Evolutionary conservation across 768 basidiomycete genomes (phyloP).

Genomic region (Cytidiella melzeri): DNA sequence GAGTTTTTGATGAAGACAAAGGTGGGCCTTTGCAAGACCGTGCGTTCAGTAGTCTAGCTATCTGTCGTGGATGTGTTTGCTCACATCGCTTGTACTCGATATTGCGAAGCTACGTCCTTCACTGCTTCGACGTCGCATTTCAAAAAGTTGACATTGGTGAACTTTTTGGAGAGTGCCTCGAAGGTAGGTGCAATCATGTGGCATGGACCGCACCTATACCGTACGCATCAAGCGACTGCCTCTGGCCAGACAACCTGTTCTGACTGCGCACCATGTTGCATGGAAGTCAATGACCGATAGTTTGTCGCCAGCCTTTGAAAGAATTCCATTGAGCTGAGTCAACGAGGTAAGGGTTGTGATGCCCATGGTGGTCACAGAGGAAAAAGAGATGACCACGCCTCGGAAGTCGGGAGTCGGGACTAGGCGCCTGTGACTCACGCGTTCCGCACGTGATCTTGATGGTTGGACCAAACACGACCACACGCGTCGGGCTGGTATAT

Average conservation of each 20-base stretch:
- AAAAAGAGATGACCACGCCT: not conserved
- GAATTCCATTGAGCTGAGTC: conserved; percentile 51
- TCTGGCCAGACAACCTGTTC: not conserved
- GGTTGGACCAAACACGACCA: conserved; percentile 15
- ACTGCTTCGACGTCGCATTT: conserved; percentile 79
- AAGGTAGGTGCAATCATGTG: conserved; percentile 75
- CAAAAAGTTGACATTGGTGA: conserved; percentile 69
- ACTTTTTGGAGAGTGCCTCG: conserved; percentile 63
- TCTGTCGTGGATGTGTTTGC: conserved; percentile 16
- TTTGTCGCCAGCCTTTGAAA: conserved; percentile 54
- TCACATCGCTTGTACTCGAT: conserved; percentile 70
- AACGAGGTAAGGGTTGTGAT: conserved; percentile 58
- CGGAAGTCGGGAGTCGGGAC: too few species aligned
- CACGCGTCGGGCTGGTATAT: conserved; percentile 13
- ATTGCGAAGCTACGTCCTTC: conserved; percentile 56
- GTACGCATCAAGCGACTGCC: conserved; percentile 9
- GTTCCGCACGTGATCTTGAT: conserved; percentile 9
- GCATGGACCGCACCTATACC: conserved; percentile 76
- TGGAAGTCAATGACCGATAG: conserved; percentile 83
- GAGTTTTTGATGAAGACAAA: conserved; percentile 71
- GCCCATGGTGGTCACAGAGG: conserved; percentile 34
- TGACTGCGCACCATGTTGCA: conserved; percentile 61
- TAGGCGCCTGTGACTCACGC: conserved; percentile 4
- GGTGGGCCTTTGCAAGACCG: conserved; percentile 55
- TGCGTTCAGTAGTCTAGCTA: not conserved